These are phyloP conservation scores for Fusarium mundagurra DNA, from an alignment of 2,329 filamentous ascomycete genomes.

Conservation along the genomic window DNA sequence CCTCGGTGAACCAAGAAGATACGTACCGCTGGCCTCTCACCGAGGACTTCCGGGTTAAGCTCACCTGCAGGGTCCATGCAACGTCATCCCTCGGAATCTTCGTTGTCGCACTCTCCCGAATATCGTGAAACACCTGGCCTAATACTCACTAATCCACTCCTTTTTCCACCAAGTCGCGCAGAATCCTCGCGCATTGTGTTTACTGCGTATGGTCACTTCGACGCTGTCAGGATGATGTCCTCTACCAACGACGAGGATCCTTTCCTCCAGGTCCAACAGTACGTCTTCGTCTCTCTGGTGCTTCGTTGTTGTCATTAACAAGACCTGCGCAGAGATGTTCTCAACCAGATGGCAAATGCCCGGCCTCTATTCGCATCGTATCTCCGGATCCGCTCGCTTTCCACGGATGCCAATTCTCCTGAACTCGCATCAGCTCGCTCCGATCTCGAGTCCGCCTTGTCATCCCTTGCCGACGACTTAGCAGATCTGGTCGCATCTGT, in stretches of 20 bases:
- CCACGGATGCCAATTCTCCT: constrained; percentile 75
- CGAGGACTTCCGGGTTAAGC: constrained; percentile 20
- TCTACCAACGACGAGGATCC: constrained; percentile 74
- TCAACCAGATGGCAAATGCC: constrained; percentile 80
- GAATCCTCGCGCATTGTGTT: background rate
- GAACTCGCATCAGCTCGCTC: constrained; percentile 83
- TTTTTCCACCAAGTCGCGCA: background rate
- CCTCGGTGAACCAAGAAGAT: constrained; percentile 26
- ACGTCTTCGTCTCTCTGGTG: constrained; percentile 40
- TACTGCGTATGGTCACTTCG: constrained; percentile 36
- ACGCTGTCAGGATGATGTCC: constrained; percentile 67
- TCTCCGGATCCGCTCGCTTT: constrained; percentile 90
- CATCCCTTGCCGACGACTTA: constrained; percentile 82
- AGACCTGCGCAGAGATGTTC: constrained; percentile 76
- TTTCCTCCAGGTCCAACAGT: constrained; percentile 79
- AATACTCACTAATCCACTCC: background rate
- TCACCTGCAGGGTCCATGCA: constrained; percentile 34
- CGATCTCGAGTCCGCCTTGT: constrained; percentile 73
- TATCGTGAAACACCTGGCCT: constrained; percentile 12
- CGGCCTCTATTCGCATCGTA: constrained; percentile 94
- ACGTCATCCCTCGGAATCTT: constrained; percentile 45
- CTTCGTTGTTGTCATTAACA: constrained; percentile 12
- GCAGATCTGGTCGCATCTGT: constrained; percentile 89
- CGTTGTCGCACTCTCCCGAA: constrained; percentile 36
- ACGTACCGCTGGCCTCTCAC: constrained; percentile 32